Conservation (phyloP, 2,329 filamentous ascomycete species). For the Pseudogymnoascus sp. region DNA sequence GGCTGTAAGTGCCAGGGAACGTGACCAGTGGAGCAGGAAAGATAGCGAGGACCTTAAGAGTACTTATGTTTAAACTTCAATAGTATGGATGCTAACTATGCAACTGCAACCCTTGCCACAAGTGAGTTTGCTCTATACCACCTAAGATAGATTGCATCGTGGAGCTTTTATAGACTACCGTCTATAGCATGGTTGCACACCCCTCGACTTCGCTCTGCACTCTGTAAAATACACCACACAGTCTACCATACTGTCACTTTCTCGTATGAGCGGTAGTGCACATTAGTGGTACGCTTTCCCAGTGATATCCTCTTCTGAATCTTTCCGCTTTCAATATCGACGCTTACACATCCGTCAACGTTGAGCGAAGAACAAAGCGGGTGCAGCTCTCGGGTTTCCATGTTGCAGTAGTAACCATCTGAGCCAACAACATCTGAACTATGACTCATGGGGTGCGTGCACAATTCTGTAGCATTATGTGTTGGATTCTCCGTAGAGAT, state of each 20-base stretch:
- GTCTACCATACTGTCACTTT: not conserved
- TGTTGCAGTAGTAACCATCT: slow-evolving; percentile 1
- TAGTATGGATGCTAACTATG: too few relatives aligned
- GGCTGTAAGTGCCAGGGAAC: slow-evolving; percentile 31
- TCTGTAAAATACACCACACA: not conserved
- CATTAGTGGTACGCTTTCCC: not conserved
- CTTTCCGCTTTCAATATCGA: not conserved
- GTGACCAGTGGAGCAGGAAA: slow-evolving; percentile 21
- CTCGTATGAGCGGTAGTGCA: not conserved
- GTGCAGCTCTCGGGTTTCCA: not conserved
- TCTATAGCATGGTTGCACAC: not conserved
- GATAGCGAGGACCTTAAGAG: too few relatives aligned
- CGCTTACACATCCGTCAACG: not conserved
- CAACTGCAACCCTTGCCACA: too few relatives aligned
- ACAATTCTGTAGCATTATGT: not conserved
- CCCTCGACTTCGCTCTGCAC: not conserved
- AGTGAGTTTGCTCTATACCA: too few relatives aligned
- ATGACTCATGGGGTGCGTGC: not conserved
- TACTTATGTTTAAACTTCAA: too few relatives aligned
- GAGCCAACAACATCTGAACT: not conserved
- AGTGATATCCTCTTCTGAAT: not conserved
- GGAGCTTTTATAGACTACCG: too few relatives aligned
- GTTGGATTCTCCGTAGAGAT: not conserved
- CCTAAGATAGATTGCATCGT: too few relatives aligned
- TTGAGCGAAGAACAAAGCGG: not conserved